Evolutionary conservation across 1,139 yeast species (phyloP).

Genomic region (Diutina scorzettiae): DNA sequence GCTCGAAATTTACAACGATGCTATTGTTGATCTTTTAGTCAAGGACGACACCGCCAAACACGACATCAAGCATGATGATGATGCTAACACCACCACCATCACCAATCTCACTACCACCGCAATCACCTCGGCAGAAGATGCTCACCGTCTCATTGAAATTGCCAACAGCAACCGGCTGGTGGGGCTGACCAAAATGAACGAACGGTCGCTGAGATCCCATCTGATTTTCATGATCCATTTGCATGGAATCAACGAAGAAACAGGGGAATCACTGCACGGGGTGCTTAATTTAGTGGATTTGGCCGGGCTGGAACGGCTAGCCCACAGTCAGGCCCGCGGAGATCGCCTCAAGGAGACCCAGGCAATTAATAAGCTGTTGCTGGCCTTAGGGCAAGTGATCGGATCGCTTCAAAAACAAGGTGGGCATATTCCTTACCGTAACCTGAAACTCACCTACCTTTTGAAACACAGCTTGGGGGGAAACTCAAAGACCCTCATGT

Average conservation of each 20-base stretch:
- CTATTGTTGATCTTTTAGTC: constrained; percentile 46
- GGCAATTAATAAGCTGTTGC: constrained; percentile 77
- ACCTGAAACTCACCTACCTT: constrained; percentile 62
- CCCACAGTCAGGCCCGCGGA: constrained; percentile 66
- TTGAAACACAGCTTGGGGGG: constrained; percentile 81
- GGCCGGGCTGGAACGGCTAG: constrained; percentile 85
- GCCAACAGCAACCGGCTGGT: constrained; percentile 62
- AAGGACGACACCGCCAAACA: constrained; percentile 15
- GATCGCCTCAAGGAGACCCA: constrained; percentile 80
- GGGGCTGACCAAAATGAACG: constrained; percentile 75
- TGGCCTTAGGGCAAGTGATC: constrained; percentile 87
- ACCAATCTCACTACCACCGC: constrained; percentile 45
- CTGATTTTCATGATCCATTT: constrained; percentile 63
- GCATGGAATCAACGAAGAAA: constrained; percentile 38
- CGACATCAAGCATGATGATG: constrained; percentile 67
- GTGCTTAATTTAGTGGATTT: constrained; percentile 65
- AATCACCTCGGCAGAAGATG: constrained; percentile 38
- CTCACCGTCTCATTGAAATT: constrained; percentile 22
- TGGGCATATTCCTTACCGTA: constrained; percentile 39
- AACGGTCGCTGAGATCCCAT: constrained; percentile 58
- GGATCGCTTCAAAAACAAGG: constrained; percentile 34
- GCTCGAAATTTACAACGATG: constrained; percentile 83
- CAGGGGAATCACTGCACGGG: constrained; percentile 45
- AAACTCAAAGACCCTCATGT: constrained; percentile 82
- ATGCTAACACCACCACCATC: constrained; percentile 38